A percentile compares a stretch with the other conserved stretches of the same genome.
These are phyloP conservation scores for Pseudogymnoascus sp. DNA, from an alignment of 2,329 filamentous ascomycete genomes.

Conservation along the genomic window DNA sequence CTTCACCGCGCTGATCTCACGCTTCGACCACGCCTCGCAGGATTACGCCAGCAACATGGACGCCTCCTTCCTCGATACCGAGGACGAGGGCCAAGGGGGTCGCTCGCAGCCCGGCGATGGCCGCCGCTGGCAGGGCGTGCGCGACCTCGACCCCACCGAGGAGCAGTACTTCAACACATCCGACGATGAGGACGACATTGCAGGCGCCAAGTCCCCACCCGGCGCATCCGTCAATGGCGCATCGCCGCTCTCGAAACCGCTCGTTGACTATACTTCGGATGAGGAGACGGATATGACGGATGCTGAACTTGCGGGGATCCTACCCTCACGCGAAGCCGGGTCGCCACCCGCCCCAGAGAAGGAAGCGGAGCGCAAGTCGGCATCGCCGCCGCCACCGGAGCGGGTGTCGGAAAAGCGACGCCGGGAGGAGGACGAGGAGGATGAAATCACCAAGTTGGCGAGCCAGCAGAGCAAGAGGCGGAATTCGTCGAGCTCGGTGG, in stretches of 20 bases:
- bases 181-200: conserved; percentile 73
- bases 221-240: conserved; percentile 50
- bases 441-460: conserved; percentile 79
- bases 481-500: conserved; percentile 42
- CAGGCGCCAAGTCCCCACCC: conserved; percentile 28
- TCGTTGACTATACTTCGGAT: conserved; percentile 90
- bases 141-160: conserved; percentile 76
- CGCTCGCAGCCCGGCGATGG: conserved; percentile 43
- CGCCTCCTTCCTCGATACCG: conserved; percentile 61
- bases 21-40: conserved; percentile 71
- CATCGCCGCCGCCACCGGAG: conserved; percentile 52
- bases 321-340: conserved; percentile 26
- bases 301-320: conserved; percentile 13
- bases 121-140: conserved; percentile 61
- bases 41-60: conserved; percentile 56
- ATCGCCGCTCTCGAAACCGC: conserved; percentile 55
- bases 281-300: conserved; percentile 63
- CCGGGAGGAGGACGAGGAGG: conserved; percentile 87
- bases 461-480: conserved; percentile 46
- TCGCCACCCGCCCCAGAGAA: conserved; percentile 26
- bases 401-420: conserved; percentile 81
- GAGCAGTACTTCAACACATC: conserved; percentile 92
- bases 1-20: conserved; percentile 66
- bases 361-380: conserved; percentile 2
- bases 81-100: conserved; percentile 43